Base-by-base conservation (phyloP, 1,284 basidiomycete species). In the Gymnopus androsaceus region DNA sequence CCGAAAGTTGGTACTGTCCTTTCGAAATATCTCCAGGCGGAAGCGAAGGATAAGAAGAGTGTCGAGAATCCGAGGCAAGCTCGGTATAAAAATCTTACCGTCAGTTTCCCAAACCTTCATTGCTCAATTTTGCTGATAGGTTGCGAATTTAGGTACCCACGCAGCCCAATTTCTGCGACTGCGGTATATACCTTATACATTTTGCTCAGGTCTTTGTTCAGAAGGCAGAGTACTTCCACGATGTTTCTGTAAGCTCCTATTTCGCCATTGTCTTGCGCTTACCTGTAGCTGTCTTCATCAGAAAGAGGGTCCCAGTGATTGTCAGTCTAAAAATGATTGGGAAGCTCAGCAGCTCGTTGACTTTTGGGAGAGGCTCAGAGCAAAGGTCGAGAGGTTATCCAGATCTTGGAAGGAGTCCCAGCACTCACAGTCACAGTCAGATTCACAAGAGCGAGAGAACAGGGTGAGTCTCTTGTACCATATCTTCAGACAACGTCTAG, bases 91-190 rank as follows among this genome's bases (percentile, higher is more conserved):
- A 62, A 63, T 69, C 59, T 85, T 81, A 34, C 69, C 71, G 58
- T 33, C 31, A 33, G 86, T 83, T n/a, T n/a, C n/a, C 61, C 49
- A 14, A 14, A 73, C 64, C 9, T 1, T 47, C 23, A 40, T 53
- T 52, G 6, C 37, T 51, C 38, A 21, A 52, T 45, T 27, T 15
- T 15, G 1, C 31, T 33, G 31, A 33, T 14, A 49, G 40, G 17
- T 36, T 14, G 19, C 38, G 27, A 47, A 9, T 31, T 57, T 60
- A 92, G 87, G 87, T 90, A 14, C 92, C 93, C 7, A 73, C 75
- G 41, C 94, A 95, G 67, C 84, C 85, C 4, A 95, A 95, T 69
- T 90, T 76, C 59, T 90, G 87, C 66, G 93, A 95, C 67, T 95
- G 94, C 63, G 94, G 94, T 5, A 66, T 92, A 37, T 94, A 90